These are phyloP conservation scores for Colletotrichum aenigma DNA, from an alignment of 2,329 filamentous ascomycete genomes.

Conservation along the genomic window DNA sequence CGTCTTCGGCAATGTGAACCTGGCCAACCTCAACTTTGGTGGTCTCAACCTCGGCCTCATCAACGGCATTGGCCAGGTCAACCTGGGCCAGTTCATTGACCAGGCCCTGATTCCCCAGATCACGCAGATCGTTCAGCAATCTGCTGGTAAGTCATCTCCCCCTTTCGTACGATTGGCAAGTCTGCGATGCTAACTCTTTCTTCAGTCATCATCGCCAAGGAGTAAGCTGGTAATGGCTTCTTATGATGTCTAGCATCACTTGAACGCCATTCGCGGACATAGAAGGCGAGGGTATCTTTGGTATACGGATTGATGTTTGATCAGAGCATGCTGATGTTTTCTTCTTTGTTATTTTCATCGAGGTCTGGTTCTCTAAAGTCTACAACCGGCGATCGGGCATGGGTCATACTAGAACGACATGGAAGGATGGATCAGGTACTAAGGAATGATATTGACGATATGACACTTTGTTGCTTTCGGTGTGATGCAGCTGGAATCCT, in stretches of 20 bases:
- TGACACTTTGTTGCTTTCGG: neutral
- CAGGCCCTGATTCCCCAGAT: conserved; percentile 30
- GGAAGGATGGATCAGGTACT: neutral
- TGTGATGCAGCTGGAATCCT: neutral
- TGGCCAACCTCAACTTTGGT: conserved; percentile 28
- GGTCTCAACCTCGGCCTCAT: conserved; percentile 33
- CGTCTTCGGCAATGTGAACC: conserved; percentile 32
- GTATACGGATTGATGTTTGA: neutral
- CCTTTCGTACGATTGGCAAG: too few species aligned
- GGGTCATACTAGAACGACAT: neutral
- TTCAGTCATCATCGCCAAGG: neutral
- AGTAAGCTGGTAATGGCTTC: neutral
- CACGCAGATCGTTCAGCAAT: conserved; percentile 27
- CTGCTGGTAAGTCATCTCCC: neutral
- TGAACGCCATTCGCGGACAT: neutral
- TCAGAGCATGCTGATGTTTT: neutral
- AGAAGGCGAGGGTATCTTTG: neutral
- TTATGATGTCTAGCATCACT: neutral
- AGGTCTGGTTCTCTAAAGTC: neutral
- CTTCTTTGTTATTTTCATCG: neutral
- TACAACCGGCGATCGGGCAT: neutral
- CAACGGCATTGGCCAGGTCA: conserved; percentile 27
- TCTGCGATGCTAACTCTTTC: neutral
- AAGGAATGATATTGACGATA: neutral
- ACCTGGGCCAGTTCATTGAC: conserved; percentile 33